A percentile compares a stretch with the other conserved stretches of the same genome.
These are phyloP conservation scores for Yarrowia divulgata DNA, from an alignment of 805 yeast species.

Conservation along the genomic window DNA sequence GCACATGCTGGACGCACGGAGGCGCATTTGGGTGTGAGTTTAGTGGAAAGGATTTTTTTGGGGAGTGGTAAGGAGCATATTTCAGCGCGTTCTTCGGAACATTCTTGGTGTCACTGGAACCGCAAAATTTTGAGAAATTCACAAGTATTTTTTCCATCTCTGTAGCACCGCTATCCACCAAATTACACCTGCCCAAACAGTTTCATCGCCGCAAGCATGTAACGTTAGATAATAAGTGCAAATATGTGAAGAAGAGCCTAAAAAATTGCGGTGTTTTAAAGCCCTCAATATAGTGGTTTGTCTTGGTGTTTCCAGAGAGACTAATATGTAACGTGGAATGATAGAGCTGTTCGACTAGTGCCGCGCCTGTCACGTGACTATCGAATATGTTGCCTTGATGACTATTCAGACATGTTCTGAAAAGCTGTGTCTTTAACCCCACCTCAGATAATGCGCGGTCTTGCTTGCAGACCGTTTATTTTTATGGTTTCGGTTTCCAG, in stretches of 20 bases:
- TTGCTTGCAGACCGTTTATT: not conserved
- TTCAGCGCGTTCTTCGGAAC: not conserved
- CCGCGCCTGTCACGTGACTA: not conserved
- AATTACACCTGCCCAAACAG: not conserved
- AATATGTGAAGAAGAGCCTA: constrained; percentile 17
- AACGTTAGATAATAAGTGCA: constrained; percentile 21
- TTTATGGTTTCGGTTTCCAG: not conserved
- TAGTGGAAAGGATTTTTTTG: not conserved
- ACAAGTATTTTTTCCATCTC: not conserved
- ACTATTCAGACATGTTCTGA: not conserved
- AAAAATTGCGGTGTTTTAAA: constrained; percentile 19
- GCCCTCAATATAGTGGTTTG: constrained; percentile 1
- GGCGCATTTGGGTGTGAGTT: constrained; percentile 12
- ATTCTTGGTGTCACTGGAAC: not conserved
- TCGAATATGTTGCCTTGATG: no score
- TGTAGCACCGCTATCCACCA: not conserved
- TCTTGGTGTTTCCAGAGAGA: not conserved
- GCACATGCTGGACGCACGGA: not conserved
- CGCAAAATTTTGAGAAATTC: not conserved
- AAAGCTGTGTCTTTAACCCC: constrained; percentile 25
- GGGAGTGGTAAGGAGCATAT: not conserved
- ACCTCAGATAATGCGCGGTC: constrained; percentile 22
- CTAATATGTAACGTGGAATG: not conserved
- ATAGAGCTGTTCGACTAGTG: no score
- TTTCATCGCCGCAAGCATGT: constrained; percentile 4